Evolutionary conservation across 192 early-diverging fungal species (phyloP).

Genomic region (Irineochytrium annulatum): DNA sequence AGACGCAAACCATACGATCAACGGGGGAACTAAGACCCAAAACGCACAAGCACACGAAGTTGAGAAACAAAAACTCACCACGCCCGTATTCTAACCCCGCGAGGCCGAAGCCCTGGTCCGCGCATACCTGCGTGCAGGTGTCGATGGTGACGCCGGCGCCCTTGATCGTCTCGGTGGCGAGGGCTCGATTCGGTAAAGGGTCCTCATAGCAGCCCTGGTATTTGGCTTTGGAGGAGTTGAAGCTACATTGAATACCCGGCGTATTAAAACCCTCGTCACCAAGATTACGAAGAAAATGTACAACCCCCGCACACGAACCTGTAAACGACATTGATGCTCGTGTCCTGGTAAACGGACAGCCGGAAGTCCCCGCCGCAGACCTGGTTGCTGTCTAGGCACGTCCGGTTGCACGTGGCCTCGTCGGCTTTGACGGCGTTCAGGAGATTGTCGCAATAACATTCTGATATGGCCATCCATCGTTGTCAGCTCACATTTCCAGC

Average conservation of each 20-base stretch:
- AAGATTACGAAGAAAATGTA: too few species aligned
- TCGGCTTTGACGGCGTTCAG: neutral
- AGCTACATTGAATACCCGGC: too few species aligned
- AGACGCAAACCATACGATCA: too few species aligned
- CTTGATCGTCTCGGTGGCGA: neutral
- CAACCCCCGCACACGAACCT: too few species aligned
- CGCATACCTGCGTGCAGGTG: neutral
- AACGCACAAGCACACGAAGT: neutral
- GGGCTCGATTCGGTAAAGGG: neutral
- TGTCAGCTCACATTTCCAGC: too few species aligned
- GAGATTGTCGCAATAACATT: conserved; percentile 2
- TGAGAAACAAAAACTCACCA: neutral
- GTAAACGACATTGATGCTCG: neutral
- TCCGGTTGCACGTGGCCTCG: neutral
- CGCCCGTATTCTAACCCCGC: neutral
- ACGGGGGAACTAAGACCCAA: neutral
- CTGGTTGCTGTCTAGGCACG: neutral
- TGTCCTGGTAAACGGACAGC: neutral
- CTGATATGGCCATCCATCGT: too few species aligned
- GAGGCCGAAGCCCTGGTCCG: neutral
- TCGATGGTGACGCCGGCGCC: neutral
- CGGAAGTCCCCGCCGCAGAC: conserved; percentile 9
- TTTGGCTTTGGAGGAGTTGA: neutral
- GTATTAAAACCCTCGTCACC: too few species aligned
- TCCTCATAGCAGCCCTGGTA: neutral